Base-by-base conservation (phyloP, 768 basidiomycete genomes). In the Pulveroboletus ravenelii region DNA sequence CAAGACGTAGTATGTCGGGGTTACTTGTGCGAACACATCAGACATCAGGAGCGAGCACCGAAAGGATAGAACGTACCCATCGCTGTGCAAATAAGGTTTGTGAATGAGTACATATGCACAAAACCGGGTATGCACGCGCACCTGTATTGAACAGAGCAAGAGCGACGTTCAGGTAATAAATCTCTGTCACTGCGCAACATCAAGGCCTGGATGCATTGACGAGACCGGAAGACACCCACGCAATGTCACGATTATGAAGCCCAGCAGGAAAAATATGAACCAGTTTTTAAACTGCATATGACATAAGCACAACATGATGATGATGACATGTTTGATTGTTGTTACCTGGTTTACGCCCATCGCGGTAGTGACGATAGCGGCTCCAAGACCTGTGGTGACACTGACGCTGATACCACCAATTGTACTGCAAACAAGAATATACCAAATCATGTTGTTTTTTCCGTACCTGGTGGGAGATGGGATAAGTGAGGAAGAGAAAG, bases 391-490 rank as follows among this genome's bases (percentile, higher is more conserved):
- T 30, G 92, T 93, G 13, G 94, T 95, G 48, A 95, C 94, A 59
- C 88, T 91, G 57, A 95, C 92, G 50, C 87, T 89, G 42, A 95
- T 85, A 0, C 96, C 96, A 15, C 96, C 96, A 62, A 99, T 97
- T 79, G 97, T 85, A 55, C 87, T 91, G 70, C 96, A 99, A 40
- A 99, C 89, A 37, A 78, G 74, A 56, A 98, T 94, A 68, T 95
- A 91, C 89, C 89, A 92, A 46, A 98, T 69, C 95, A 97, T 96
- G 62, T 82, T 89, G 71, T 83, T 82, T 70, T 87, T 92, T 44
- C 95, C 94, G 64, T 88, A 90, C 63, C 85, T 82, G 43, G 52
- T 42, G 25, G 18, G 37, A 20, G 17, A 36, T 13, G 17, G 15
- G 15, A 34, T 56, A 38, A 52, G 50, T 10, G 50, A 42, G 15